Percentiles rank a stretch among this genome's conserved stretches.
These are phyloP conservation scores for Xylaria digitata DNA, from an alignment of 2,329 filamentous ascomycete species.

Conservation along the genomic window DNA sequence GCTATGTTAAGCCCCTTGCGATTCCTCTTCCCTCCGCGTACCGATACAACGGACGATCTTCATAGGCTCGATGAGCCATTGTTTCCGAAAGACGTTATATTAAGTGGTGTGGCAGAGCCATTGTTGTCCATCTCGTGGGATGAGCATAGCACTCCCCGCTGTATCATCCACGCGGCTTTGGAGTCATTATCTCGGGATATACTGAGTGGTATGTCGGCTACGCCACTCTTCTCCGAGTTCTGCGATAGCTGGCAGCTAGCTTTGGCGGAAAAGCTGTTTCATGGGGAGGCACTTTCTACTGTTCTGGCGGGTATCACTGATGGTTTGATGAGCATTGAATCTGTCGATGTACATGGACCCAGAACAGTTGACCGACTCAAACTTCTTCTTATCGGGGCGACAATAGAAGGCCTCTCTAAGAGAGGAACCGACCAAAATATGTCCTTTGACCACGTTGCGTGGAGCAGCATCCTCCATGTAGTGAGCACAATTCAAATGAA, in stretches of 20 bases:
- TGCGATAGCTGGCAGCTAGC: slow-evolving; percentile 41
- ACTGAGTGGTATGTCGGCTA: neutral
- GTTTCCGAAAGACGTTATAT: slow-evolving; percentile 17
- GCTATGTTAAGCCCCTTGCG: slow-evolving; percentile 6
- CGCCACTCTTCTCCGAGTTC: slow-evolving; percentile 39
- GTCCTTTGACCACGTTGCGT: slow-evolving; percentile 39
- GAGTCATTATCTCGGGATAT: slow-evolving; percentile 36
- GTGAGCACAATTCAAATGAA: slow-evolving; percentile 44
- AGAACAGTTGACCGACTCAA: slow-evolving; percentile 7
- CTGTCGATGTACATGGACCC: neutral
- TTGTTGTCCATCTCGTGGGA: slow-evolving; percentile 25
- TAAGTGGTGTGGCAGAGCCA: slow-evolving; percentile 31
- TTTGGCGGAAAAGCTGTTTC: slow-evolving; percentile 34
- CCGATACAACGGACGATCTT: neutral
- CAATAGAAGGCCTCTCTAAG: slow-evolving; percentile 41
- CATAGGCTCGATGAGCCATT: neutral
- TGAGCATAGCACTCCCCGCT: slow-evolving; percentile 25
- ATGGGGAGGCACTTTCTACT: slow-evolving; percentile 35
- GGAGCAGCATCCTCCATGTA: slow-evolving; percentile 40
- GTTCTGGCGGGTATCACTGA: slow-evolving; percentile 39
- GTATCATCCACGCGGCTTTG: slow-evolving; percentile 37
- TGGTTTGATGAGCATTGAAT: slow-evolving; percentile 33
- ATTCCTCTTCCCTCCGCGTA: slow-evolving; percentile 3
- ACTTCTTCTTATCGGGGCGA: slow-evolving; percentile 36
- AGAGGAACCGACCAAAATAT: neutral